Evolutionary conservation across 139 green algal species (phyloP), one percentile per base, ranked within the genome.

Genomic region (Ettlia oleoabundans): DNA sequence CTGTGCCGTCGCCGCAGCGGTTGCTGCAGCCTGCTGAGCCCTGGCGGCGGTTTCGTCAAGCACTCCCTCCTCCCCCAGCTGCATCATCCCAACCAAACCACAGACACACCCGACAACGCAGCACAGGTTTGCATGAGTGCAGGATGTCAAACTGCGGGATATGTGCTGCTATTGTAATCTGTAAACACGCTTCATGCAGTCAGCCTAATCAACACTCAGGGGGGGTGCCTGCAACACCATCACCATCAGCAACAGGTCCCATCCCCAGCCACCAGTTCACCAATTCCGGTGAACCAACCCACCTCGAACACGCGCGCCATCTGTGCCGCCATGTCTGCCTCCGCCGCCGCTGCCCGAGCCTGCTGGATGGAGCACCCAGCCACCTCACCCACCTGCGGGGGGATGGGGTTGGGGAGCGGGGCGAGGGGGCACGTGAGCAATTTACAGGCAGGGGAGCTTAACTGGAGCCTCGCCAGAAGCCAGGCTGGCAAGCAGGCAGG

Each of bases 311-410:
- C 82, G 4, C 87, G 74, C 0, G 91, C 91, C 70, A 93, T 86
- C n/a, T 78, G 77, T 5, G 92, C 89, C 28, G 92, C 92, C 22
- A 88, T 79, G 80, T 95, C 92, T 21, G 92, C 91, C 64, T 94
- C 86, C 26, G 88, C 64, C 18, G 92, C 90, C 30, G 88, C 87
- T 33, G 82, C 81, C 7, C 79, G 64, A 2, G 86, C 87, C 24
- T 89, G 71, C n/a, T 88, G 85, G 2, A 61, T 74, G 26, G 38
- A 84, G 86, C 91, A 95, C 1, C 79, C 82, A 71, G 87, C 87
- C 18, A 91, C 70, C 18, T 86, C 69, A 24, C 92, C 92, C 40
- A 90, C 73, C 73, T 78, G 71, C 21, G 61, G 2, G 28, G 24
- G 21, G 61, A 21, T 26, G 15, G 61, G 21, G 64, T 32, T 24